phyloP scores from a whole-genome alignment of 225 moss, liverwort and hornwort species.

The Climacium dendroides region DNA sequence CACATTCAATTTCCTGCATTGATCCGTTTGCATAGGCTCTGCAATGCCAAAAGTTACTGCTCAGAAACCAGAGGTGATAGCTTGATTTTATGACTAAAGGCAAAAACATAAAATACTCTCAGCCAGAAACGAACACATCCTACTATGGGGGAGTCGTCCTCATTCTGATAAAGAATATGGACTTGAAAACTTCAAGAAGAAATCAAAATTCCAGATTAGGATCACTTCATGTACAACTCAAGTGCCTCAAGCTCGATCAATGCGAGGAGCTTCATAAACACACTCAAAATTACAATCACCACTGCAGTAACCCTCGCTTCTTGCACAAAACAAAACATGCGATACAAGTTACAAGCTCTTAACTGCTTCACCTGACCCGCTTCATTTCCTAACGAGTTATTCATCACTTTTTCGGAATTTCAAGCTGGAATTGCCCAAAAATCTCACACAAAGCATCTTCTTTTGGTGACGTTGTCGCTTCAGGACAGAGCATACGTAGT shows the following conservation, averaged over 20 bases:
- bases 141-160: neutral
- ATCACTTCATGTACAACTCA: neutral
- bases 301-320: neutral
- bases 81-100: neutral
- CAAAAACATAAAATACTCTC: neutral
- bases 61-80: neutral
- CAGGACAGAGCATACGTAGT: neutral
- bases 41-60: neutral
- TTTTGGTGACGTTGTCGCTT: neutral
- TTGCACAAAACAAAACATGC: neutral
- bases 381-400: neutral
- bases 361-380: neutral
- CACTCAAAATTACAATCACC: neutral
- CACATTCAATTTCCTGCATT: slow-evolving; percentile 32
- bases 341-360: neutral
- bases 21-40: slow-evolving; percentile 26
- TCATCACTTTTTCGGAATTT: neutral
- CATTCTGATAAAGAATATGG: neutral
- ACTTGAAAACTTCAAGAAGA: neutral
- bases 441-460: neutral
- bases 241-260: neutral
- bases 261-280: neutral
- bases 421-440: neutral
- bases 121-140: neutral
- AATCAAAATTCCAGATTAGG: neutral